A percentile compares a stretch with the other conserved stretches of the same genome.
Evolutionary conservation across 2,329 filamentous ascomycete genomes (phyloP).

Genomic region (Verticillium albo-atrum): DNA sequence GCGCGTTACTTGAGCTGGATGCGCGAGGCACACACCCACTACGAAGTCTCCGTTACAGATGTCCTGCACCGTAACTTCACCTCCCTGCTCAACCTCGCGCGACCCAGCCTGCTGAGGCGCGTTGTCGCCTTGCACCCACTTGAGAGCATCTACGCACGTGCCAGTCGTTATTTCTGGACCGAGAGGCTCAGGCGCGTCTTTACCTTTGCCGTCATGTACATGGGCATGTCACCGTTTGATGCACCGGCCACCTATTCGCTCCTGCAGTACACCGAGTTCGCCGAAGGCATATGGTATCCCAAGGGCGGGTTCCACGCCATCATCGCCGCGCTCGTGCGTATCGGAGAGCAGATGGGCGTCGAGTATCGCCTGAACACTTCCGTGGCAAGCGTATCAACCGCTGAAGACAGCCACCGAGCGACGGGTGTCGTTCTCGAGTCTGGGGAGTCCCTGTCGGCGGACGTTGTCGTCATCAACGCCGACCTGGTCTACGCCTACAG

Average conservation of each 20-base stretch:
- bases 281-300: constrained; percentile 74
- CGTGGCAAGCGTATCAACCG: constrained; percentile 51
- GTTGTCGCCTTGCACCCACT: constrained; percentile 63
- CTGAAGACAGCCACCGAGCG: constrained; percentile 44
- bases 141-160: constrained; percentile 64
- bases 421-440: constrained; percentile 55
- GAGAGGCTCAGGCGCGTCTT: constrained; percentile 67
- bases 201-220: constrained; percentile 78
- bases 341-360: constrained; percentile 59
- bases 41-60: constrained; percentile 61
- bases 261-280: constrained; percentile 70
- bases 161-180: constrained; percentile 63
- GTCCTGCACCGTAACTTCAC: constrained; percentile 66
- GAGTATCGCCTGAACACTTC: constrained; percentile 56
- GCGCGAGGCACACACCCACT: constrained; percentile 63
- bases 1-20: constrained; percentile 64
- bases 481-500: constrained; percentile 73
- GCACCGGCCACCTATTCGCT: constrained; percentile 71
- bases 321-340: constrained; percentile 57
- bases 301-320: constrained; percentile 66
- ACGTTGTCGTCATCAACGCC: constrained; percentile 67
- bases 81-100: constrained; percentile 50
- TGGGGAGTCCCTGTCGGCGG: constrained; percentile 55
- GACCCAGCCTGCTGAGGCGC: constrained; percentile 53
- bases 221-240: constrained; percentile 76